These are phyloP conservation scores for Tolypocladium amazonense DNA, from an alignment of 2,329 filamentous ascomycete genomes.

Conservation along the genomic window DNA sequence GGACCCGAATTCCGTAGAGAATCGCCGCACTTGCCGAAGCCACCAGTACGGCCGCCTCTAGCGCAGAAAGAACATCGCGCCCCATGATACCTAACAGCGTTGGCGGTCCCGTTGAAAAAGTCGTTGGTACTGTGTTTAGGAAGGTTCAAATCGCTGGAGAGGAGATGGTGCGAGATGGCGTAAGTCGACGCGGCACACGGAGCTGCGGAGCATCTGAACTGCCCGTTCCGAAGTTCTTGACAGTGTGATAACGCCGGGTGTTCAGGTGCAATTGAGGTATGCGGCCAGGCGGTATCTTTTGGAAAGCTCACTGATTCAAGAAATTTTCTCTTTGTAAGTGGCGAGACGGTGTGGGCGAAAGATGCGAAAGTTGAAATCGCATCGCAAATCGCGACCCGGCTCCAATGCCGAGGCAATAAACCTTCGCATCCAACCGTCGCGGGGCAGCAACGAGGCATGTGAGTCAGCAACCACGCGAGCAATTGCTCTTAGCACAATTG, in stretches of 20 bases:
- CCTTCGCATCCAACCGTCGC: background rate
- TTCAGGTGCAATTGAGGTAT: background rate
- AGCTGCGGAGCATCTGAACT: background rate
- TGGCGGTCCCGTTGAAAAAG: background rate
- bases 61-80: background rate
- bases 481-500: no score
- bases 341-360: no score
- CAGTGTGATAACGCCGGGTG: background rate
- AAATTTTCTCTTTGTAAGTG: no score
- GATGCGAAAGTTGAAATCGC: no score
- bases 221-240: background rate
- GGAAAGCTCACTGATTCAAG: no score
- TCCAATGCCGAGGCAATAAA: background rate
- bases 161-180: background rate
- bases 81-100: background rate
- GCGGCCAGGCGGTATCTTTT: background rate
- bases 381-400: background rate
- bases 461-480: background rate
- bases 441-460: background rate
- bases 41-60: conserved; percentile 1
- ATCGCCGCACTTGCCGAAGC: conserved; percentile 6
- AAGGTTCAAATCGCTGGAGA: background rate
- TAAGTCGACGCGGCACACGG: background rate
- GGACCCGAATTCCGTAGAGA: conserved; percentile 9
- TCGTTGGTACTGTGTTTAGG: background rate